Evolutionary conservation across 2,329 filamentous ascomycete genomes (phyloP).

Genomic region (Fusarium caatingaense): DNA sequence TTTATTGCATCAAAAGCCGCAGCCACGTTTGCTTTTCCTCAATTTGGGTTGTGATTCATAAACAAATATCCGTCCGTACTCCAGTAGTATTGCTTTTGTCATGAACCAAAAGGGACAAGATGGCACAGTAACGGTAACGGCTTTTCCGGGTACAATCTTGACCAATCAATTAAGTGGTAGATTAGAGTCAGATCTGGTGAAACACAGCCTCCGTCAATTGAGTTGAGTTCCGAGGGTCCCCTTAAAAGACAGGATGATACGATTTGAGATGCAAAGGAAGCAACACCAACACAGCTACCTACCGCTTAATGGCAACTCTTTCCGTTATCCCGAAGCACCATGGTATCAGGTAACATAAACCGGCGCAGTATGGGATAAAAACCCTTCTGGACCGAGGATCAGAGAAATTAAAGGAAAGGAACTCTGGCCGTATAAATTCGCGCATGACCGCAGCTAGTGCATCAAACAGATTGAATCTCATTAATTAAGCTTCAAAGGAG

Average conservation of each 20-base stretch:
- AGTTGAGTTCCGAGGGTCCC: constrained; percentile 6
- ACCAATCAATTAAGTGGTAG: constrained; percentile 21
- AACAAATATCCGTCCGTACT: neutral
- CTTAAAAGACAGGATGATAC: constrained; percentile 16
- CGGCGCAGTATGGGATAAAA: neutral
- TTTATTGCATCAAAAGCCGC: neutral
- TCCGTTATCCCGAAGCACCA: constrained; percentile 8
- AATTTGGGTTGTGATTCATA: neutral
- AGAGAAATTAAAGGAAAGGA: constrained; percentile 33
- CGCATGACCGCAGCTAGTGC: constrained; percentile 34
- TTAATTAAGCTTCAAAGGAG: constrained; percentile 24
- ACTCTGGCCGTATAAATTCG: constrained; percentile 14
- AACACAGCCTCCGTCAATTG: constrained; percentile 17
- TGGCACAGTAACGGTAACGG: constrained; percentile 9
- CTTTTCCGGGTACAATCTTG: neutral
- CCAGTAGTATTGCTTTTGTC: neutral
- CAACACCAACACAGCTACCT: neutral
- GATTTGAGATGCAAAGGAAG: neutral
- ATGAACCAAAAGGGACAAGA: neutral
- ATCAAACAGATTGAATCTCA: constrained; percentile 35
- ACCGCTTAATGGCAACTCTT: neutral
- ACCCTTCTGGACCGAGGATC: neutral
- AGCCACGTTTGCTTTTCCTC: constrained; percentile 2
- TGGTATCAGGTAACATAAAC: neutral
- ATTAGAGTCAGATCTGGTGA: constrained; percentile 39